Conservation (phyloP, 495 filamentous ascomycete species). For the Ramalina peruviana region DNA sequence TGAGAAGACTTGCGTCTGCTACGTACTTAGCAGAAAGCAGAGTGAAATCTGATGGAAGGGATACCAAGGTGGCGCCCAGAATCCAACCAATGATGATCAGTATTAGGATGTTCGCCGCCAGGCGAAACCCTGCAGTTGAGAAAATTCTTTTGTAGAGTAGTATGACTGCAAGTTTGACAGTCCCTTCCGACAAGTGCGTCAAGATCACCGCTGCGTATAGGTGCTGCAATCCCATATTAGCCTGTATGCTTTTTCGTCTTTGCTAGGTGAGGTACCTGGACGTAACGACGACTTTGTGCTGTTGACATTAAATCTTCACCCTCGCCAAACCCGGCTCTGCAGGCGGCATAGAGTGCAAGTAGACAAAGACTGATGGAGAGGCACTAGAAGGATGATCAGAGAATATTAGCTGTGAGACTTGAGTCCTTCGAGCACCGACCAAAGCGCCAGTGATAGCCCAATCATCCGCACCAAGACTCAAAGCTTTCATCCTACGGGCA, state of each 20-base stretch:
- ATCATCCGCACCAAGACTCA: background rate
- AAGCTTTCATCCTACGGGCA: background rate
- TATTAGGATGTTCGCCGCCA: background rate
- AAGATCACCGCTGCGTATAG: background rate
- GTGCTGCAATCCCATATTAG: background rate
- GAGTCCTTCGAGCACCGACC: background rate
- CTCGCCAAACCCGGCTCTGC: background rate
- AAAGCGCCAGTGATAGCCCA: background rate
- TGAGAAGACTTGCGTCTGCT: background rate
- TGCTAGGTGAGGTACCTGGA: background rate
- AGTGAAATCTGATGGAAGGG: background rate
- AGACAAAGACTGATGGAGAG: background rate
- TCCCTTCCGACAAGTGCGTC: background rate
- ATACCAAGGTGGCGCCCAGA: background rate
- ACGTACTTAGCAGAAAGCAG: background rate
- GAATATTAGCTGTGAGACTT: background rate
- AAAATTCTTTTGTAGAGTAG: background rate
- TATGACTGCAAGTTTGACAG: background rate
- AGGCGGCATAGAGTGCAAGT: background rate
- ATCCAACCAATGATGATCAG: background rate
- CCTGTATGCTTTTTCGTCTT: background rate
- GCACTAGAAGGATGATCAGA: background rate
- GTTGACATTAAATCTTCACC: background rate
- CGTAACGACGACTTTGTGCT: background rate
- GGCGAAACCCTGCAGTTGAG: background rate